Evolutionary conservation across 176 grass and related monocot species (phyloP).

Genomic region (Thalia dealbata): DNA sequence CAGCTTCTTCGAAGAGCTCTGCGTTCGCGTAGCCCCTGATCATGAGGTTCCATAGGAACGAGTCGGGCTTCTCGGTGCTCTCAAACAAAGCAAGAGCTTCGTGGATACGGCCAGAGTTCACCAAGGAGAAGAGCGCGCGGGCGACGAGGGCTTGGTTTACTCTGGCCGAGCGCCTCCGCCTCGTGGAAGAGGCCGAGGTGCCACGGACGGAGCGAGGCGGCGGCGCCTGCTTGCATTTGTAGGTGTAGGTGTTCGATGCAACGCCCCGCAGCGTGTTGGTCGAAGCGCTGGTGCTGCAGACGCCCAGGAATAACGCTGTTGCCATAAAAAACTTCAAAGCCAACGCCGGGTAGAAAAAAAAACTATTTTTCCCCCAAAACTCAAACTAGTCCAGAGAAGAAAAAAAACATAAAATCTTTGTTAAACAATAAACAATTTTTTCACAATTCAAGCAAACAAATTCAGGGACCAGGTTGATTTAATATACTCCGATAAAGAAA

Average conservation of each 20-base stretch:
- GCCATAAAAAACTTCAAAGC: conserved; percentile 27
- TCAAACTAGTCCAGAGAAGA: no score
- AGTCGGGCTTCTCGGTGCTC: conserved; percentile 22
- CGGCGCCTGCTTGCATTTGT: background rate
- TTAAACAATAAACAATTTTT: no score
- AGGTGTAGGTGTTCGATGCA: conserved; percentile 15
- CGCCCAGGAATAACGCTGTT: conserved; percentile 32
- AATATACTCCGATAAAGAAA: no score
- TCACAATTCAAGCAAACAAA: no score
- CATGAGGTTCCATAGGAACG: conserved; percentile 71
- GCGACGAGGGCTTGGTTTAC: background rate
- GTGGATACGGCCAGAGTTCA: conserved; percentile 43
- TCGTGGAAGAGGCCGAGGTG: background rate
- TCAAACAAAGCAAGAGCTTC: conserved; percentile 40
- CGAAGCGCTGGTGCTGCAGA: conserved; percentile 22
- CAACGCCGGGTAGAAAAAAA: no score
- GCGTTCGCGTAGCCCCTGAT: conserved; percentile 59
- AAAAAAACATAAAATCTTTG: no score
- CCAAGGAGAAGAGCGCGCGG: conserved; percentile 29
- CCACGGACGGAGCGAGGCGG: background rate
- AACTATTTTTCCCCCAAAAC: no score
- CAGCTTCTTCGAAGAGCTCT: conserved; percentile 31
- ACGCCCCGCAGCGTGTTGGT: conserved; percentile 1
- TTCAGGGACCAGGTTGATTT: no score
- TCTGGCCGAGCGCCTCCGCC: background rate